Percentiles rank a stretch among this genome's conserved stretches.
Conservation (phyloP, 306 rosid species). For the barrel medic (Medicago truncatula) region MtrunA17r5.0-ANR NC_053043.1:17817001-17817500, state of each 20-base stretch:
- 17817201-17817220: conserved; percentile 64
- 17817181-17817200: conserved; percentile 61
- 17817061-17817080: conserved; percentile 44
- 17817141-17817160: conserved; percentile 49
- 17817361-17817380: conserved; percentile 66
- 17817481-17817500: conserved; percentile 57
- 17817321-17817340: conserved; percentile 57
- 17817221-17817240: conserved; percentile 70
- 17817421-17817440: background rate
- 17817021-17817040: conserved; percentile 35
- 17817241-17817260: conserved; percentile 70
- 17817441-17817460: conserved; percentile 39
- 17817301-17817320: conserved; percentile 77
- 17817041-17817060: conserved; percentile 45
- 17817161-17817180: conserved; percentile 54
- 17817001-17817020: background rate
- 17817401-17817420: conserved; percentile 52
- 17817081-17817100: conserved; percentile 51
- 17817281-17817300: conserved; percentile 67
- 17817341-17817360: conserved; percentile 58
- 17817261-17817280: conserved; percentile 66
- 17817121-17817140: conserved; percentile 43
- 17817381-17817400: conserved; percentile 47
- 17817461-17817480: conserved; percentile 52
- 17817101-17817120: conserved; percentile 46